These are phyloP conservation scores for Agroathelia rolfsii DNA, from an alignment of 1,284 basidiomycete genomes.

Conservation along the genomic window DNA sequence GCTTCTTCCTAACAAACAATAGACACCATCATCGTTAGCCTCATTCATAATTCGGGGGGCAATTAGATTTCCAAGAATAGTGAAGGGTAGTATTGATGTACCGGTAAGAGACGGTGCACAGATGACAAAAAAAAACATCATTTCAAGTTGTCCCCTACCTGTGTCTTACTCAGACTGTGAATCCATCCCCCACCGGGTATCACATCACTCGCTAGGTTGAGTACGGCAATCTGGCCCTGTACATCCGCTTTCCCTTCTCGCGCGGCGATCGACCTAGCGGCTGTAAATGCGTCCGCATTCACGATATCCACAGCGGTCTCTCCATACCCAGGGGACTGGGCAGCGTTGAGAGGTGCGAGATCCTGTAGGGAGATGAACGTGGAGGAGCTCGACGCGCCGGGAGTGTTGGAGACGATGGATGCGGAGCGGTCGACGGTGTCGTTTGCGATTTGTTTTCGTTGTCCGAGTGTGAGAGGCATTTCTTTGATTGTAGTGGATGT, in stretches of 20 bases:
- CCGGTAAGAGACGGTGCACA: too few relatives aligned
- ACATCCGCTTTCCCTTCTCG: constrained; percentile 17
- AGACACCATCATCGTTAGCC: too few relatives aligned
- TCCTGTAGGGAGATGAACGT: constrained; percentile 24
- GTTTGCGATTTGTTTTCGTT: constrained; percentile 16
- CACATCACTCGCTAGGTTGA: constrained; percentile 34
- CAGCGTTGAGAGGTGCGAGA: constrained; percentile 20
- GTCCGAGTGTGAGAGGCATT: too few relatives aligned
- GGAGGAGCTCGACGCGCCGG: constrained; percentile 25
- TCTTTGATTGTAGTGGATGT: too few relatives aligned
- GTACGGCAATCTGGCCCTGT: constrained; percentile 24
- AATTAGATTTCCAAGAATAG: too few relatives aligned
- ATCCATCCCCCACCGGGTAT: constrained; percentile 30
- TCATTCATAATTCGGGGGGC: too few relatives aligned
- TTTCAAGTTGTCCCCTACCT: too few relatives aligned
- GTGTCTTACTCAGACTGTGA: constrained; percentile 22
- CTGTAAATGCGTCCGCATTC: constrained; percentile 29
- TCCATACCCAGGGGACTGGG: constrained; percentile 13
- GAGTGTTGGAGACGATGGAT: constrained; percentile 19
- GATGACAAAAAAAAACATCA: too few relatives aligned
- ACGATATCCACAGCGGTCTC: constrained; percentile 25
- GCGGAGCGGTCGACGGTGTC: constrained; percentile 24
- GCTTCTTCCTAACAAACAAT: too few relatives aligned
- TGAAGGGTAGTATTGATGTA: too few relatives aligned
- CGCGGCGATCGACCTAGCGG: constrained; percentile 24